Conservation (phyloP, 73 alveolate genomes). For the Paraurostyla sp. region DNA sequence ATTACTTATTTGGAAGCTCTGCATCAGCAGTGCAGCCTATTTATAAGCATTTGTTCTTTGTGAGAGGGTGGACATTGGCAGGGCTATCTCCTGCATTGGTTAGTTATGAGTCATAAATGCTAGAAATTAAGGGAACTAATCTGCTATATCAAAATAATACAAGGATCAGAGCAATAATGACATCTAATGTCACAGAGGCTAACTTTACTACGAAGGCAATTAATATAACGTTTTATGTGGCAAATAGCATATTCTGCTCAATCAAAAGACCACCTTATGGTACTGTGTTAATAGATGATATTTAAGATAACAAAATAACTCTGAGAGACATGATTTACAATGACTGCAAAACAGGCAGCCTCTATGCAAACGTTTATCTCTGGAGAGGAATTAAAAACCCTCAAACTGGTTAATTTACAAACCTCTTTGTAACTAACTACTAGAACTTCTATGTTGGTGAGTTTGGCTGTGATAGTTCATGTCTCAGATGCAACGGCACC, state of each 20-base stretch:
- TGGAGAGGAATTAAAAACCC: constrained; percentile 44
- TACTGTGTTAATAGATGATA: constrained; percentile 26
- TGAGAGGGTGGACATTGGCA: constrained; percentile 38
- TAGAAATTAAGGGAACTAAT: constrained; percentile 14
- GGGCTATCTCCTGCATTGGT: constrained; percentile 4
- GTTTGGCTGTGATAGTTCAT: constrained; percentile 53
- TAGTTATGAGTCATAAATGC: background rate
- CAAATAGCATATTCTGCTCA: background rate
- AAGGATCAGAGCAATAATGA: background rate
- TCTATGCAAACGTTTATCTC: constrained; percentile 22
- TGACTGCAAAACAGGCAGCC: constrained; percentile 50
- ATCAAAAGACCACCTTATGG: constrained; percentile 59
- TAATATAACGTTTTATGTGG: constrained; percentile 31
- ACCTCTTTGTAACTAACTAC: constrained; percentile 28
- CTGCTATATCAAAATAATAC: constrained; percentile 45
- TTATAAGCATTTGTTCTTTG: constrained; percentile 51
- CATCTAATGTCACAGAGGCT: constrained; percentile 2
- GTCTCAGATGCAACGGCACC: constrained; percentile 60
- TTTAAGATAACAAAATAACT: background rate
- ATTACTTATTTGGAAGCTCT: constrained; percentile 40
- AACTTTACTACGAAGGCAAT: constrained; percentile 48
- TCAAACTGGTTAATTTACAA: constrained; percentile 24
- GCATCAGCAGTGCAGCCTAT: background rate
- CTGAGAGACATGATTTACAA: constrained; percentile 29
- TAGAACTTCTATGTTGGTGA: constrained; percentile 34